Evolutionary conservation across 2,329 filamentous ascomycete species (phyloP), one percentile per base, ranked within the genome.

Genomic region (Furcasterigmium furcatum): DNA sequence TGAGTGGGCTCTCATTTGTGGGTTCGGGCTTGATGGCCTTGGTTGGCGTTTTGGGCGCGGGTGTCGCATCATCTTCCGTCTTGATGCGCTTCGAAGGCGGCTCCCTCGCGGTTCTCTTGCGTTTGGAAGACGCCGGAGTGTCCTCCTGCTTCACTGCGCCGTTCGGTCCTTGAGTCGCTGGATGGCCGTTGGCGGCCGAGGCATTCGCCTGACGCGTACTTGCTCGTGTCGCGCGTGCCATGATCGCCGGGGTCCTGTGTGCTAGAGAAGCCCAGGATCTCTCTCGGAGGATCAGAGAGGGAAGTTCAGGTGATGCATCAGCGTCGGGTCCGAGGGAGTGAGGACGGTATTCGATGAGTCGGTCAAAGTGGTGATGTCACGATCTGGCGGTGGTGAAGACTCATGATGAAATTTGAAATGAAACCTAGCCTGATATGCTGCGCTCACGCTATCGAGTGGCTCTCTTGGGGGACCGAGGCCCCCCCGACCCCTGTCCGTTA

Each of bases 151-250:
- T 21, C 6, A 13, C 29, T 16, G 19, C 19, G 39, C 29, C 29
- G 29, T 40, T 21, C 9, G 8, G 9, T 27, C 24, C 7, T 27
- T 27, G 24, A 12, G 16, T 22, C 21, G 19, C 2, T 3, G 8
- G 24, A 42, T 25, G 19, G 16, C 25, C 25, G 16, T 38, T 38
- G 35, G n/a, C 25, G 14, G 25, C 25, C 12, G 48, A 25, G 24
- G 40, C 34, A 4, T 43, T 40, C 14, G 49, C 45, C 25, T 48
- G 25, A 6, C 49, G 47, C 7, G 48, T 45, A 24, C 49, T 52
- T 21, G 49, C 50, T 27, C 49, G 44, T 24, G 49, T 52, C 24
- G 48, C 47, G 41, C 47, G 50, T 14, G 49, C 38, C 49, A 52
- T 52, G 16, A 14, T 30, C 2, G 30, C 7, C 7, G 32, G 18